phyloP scores from a whole-genome alignment of 1,284 basidiomycete genomes.

The Boletus sp. region DNA sequence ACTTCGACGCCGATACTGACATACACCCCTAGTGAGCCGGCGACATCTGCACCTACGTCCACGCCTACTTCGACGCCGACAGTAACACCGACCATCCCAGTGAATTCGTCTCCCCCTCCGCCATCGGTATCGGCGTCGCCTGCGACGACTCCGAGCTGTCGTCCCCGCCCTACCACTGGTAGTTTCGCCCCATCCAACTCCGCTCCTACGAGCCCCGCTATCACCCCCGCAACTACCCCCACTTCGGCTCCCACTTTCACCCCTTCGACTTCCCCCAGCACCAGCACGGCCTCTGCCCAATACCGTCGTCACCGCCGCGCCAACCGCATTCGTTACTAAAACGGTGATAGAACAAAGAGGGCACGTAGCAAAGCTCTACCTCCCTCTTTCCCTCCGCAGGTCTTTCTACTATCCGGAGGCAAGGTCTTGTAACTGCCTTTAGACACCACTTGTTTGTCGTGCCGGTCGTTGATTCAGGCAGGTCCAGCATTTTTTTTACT shows the following conservation, averaged over 20 bases:
- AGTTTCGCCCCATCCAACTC: neutral
- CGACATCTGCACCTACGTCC: neutral
- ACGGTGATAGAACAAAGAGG: neutral
- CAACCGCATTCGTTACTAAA: slow-evolving; percentile 7
- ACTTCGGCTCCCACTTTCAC: neutral
- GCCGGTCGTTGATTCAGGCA: neutral
- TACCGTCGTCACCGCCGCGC: slow-evolving; percentile 11
- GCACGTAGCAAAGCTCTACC: neutral
- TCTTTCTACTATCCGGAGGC: neutral
- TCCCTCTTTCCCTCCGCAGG: neutral
- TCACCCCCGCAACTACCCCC: neutral
- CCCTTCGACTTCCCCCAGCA: neutral
- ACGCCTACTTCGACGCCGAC: neutral
- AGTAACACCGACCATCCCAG: neutral
- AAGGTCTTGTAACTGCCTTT: neutral
- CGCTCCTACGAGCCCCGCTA: neutral
- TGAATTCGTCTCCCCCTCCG: neutral
- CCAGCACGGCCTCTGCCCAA: neutral
- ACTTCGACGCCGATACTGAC: neutral
- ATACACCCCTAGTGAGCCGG: neutral
- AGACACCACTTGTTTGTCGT: neutral
- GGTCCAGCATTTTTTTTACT: neutral
- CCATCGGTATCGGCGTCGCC: neutral
- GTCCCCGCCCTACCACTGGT: neutral
- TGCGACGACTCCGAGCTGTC: neutral